Evolutionary conservation across 768 basidiomycete species (phyloP).

Genomic region (Leccinum sublutescens): DNA sequence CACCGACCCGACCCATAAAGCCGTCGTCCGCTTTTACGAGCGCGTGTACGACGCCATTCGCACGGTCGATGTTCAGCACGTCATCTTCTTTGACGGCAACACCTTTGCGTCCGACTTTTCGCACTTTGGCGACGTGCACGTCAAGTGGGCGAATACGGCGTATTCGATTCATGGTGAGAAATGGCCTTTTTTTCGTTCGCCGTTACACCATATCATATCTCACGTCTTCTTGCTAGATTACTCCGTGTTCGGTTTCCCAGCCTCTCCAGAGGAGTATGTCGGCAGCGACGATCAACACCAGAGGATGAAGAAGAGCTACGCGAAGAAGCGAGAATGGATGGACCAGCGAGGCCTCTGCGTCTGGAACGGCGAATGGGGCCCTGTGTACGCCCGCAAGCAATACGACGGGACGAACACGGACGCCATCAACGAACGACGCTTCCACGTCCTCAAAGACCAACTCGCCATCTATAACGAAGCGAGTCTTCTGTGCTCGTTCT

Average conservation of each 20-base stretch:
- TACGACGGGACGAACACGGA: conserved; percentile 61
- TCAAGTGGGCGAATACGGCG: conserved; percentile 66
- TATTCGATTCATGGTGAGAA: conserved; percentile 70
- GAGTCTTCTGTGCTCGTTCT: background rate
- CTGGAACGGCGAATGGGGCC: conserved; percentile 85
- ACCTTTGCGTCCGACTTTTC: conserved; percentile 81
- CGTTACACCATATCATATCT: background rate
- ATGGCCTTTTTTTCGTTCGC: background rate
- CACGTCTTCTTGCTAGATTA: conserved; percentile 19
- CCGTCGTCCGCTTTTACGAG: conserved; percentile 67
- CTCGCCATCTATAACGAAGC: conserved; percentile 62
- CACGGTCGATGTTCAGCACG: conserved; percentile 63
- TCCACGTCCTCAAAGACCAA: conserved; percentile 70
- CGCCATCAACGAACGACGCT: conserved; percentile 61
- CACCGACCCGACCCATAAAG: conserved; percentile 64
- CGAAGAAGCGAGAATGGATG: conserved; percentile 79
- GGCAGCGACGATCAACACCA: conserved; percentile 51
- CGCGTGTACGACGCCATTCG: conserved; percentile 70
- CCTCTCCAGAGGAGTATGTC: conserved; percentile 51
- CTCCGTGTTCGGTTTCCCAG: conserved; percentile 65
- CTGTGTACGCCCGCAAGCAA: conserved; percentile 68
- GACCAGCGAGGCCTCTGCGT: conserved; percentile 62
- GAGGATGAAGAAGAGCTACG: conserved; percentile 56
- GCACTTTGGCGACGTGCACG: conserved; percentile 61
- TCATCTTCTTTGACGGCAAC: conserved; percentile 81